Evolutionary conservation across 2,329 filamentous ascomycete species (phyloP).

Genomic region (Phaeosphaeriaceae sp.): DNA sequence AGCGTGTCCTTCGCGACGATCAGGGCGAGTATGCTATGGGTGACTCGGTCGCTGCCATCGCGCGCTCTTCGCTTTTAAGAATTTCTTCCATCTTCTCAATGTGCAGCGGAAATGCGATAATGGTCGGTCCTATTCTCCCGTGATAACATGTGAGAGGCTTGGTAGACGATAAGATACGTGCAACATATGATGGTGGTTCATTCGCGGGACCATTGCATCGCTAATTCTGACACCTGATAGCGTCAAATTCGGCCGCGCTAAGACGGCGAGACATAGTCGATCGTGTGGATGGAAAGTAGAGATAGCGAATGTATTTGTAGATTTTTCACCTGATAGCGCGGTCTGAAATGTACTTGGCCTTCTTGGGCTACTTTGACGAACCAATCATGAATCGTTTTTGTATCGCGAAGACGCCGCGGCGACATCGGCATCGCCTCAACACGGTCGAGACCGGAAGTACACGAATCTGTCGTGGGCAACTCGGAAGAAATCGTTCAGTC

Average conservation of each 20-base stretch:
- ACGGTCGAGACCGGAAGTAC: background rate
- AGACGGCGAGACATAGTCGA: background rate
- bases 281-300: background rate
- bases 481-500: too few relatives aligned
- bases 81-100: background rate
- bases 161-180: conserved; percentile 17
- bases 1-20: background rate
- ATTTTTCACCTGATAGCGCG: background rate
- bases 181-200: background rate
- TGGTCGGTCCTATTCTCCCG: background rate
- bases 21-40: background rate
- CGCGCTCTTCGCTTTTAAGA: background rate
- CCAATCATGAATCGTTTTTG: background rate
- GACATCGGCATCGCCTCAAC: background rate
- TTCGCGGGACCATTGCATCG: conserved; percentile 1
- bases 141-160: conserved; percentile 5
- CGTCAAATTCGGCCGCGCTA: conserved; percentile 1
- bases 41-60: background rate
- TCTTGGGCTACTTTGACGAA: background rate
- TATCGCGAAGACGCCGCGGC: background rate
- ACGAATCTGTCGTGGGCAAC: background rate
- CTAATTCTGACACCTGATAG: conserved; percentile 17
- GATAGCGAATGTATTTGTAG: background rate
- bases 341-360: background rate
- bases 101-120: background rate